phyloP scores from a whole-genome alignment of 192 early-diverging fungal genomes.

The Gonapodya prolifera region DNA sequence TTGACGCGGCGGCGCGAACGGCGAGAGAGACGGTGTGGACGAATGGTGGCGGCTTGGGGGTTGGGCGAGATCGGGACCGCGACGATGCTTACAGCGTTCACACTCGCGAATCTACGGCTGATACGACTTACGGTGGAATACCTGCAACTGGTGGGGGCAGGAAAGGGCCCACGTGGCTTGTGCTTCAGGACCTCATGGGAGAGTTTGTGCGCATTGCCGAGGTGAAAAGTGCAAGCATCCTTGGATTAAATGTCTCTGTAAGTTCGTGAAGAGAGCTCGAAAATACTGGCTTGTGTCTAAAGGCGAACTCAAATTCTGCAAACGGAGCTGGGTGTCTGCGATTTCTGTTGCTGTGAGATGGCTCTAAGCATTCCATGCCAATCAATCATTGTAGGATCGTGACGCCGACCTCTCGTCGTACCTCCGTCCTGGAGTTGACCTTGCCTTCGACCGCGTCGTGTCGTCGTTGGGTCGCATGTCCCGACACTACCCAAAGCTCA shows the following conservation, averaged over 20 bases:
- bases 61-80: background rate
- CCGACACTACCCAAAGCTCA: constrained; percentile 68
- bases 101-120: background rate
- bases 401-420: constrained; percentile 46
- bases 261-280: background rate
- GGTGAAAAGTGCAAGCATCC: constrained; percentile 31
- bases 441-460: constrained; percentile 67
- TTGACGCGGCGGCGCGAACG: background rate
- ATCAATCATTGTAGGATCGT: constrained; percentile 33
- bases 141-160: background rate
- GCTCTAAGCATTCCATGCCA: constrained; percentile 9
- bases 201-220: constrained; percentile 48
- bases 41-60: background rate
- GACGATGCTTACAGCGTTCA: background rate
- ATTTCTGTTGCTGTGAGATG: too few species aligned
- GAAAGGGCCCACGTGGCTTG: constrained; percentile 38
- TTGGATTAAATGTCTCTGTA: constrained; percentile 20
- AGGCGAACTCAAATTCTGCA: too few species aligned
- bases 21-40: background rate
- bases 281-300: too few species aligned
- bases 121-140: background rate
- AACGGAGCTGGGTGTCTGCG: too few species aligned
- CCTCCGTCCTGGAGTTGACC: constrained; percentile 54
- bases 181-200: constrained; percentile 35
- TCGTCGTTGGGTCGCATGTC: constrained; percentile 67